Conservation (phyloP, 129 eudicot species). For the Arctium minus region DNA sequence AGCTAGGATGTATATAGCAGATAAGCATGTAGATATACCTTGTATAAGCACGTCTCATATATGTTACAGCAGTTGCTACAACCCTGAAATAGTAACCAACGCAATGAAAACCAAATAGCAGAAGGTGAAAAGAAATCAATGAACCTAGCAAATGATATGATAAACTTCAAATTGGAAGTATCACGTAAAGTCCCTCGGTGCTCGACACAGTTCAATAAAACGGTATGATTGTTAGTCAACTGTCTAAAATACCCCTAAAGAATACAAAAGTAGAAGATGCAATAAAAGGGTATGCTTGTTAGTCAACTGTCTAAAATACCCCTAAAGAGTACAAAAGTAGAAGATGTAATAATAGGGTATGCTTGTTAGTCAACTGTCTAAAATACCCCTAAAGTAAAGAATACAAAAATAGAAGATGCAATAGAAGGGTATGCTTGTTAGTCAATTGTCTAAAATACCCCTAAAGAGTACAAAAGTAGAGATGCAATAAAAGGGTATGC, state of each 20-base stretch:
- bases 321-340: not conserved
- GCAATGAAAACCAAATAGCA: slow-evolving; percentile 4
- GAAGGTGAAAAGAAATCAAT: not conserved
- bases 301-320: not conserved
- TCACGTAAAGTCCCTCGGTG: not conserved
- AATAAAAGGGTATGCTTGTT: not conserved
- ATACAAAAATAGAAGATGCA: not conserved
- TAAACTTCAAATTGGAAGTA: not conserved
- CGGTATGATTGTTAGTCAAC: not conserved
- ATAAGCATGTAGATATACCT: slow-evolving; percentile 38
- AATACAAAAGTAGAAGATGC: not conserved
- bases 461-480: not conserved
- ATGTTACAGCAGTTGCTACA: slow-evolving; percentile 95
- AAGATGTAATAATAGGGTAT: not conserved
- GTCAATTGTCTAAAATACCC: not conserved
- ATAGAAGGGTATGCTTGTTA: not conserved
- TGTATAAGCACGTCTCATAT: slow-evolving; percentile 94
- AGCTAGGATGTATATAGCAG: not conserved
- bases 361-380: not conserved
- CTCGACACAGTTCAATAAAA: not conserved
- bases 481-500: not conserved
- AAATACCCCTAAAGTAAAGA: not conserved
- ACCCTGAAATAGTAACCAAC: slow-evolving; percentile 60
- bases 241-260: not conserved
- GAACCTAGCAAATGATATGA: slow-evolving; percentile 6